Conservation (phyloP, 306 rosid genomes). For the Vicia villosa region DNA sequence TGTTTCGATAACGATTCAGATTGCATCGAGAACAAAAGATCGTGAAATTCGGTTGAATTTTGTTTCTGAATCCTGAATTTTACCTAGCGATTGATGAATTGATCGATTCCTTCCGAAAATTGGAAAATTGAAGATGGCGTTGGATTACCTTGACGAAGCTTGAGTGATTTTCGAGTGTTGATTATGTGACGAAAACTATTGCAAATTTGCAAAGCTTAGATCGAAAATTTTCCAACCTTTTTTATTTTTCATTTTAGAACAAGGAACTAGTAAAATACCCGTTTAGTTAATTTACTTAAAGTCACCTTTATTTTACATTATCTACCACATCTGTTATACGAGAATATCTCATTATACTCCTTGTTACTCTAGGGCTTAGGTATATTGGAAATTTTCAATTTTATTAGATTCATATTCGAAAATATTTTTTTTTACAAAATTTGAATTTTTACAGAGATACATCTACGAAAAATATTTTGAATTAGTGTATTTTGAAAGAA, state of each 20-base stretch:
- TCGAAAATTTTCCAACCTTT: background rate
- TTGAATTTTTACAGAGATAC: too few relatives aligned
- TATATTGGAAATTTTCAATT: too few relatives aligned
- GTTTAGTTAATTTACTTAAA: too few relatives aligned
- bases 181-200: background rate
- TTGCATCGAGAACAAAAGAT: conserved; percentile 44
- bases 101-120: conserved; percentile 7
- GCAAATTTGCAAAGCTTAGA: background rate
- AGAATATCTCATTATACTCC: too few relatives aligned
- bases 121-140: background rate
- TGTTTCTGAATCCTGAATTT: conserved; percentile 1
- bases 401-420: too few relatives aligned
- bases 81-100: conserved; percentile 5
- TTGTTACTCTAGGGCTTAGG: too few relatives aligned
- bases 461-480: too few relatives aligned
- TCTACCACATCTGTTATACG: too few relatives aligned
- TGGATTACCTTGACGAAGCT: background rate
- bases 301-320: too few relatives aligned
- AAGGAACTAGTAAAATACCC: too few relatives aligned
- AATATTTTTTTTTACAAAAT: too few relatives aligned
- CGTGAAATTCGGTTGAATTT: conserved; percentile 19
- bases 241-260: background rate
- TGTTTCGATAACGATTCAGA: conserved; percentile 33
- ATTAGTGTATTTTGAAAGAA: too few relatives aligned
- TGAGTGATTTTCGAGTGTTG: conserved; percentile 22